Percentiles rank a stretch among this genome's conserved stretches.
These are phyloP conservation scores for Conticribra guillardii DNA, from an alignment of 108 stramenopile species.

Conservation along the genomic window DNA sequence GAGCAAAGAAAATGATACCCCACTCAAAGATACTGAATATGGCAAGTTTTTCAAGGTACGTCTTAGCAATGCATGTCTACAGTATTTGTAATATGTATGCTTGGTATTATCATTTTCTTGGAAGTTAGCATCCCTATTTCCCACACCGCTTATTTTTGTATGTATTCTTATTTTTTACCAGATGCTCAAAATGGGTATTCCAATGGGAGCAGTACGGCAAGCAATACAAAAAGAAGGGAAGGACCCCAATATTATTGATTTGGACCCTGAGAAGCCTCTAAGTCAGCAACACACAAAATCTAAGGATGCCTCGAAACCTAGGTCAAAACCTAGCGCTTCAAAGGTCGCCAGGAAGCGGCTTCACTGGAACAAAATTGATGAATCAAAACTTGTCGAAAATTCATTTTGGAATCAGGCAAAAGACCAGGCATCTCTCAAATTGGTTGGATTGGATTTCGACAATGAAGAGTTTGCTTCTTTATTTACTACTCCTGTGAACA, in stretches of 20 bases:
- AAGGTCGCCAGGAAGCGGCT: constrained; percentile 54
- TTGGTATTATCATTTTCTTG: too few relatives aligned
- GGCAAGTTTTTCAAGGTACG: constrained; percentile 57
- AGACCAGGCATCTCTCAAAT: constrained; percentile 37
- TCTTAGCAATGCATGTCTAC: too few relatives aligned
- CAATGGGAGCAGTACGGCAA: constrained; percentile 52
- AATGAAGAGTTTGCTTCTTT: constrained; percentile 63
- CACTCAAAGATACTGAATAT: constrained; percentile 54
- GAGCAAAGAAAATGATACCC: constrained; percentile 26
- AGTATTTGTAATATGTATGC: too few relatives aligned
- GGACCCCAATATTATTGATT: constrained; percentile 51
- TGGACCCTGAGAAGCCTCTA: constrained; percentile 45
- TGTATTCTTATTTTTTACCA: constrained; percentile 1
- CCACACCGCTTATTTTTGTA: neutral
- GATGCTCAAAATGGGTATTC: constrained; percentile 56
- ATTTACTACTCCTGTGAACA: constrained; percentile 45
- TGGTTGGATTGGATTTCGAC: constrained; percentile 58
- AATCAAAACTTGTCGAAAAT: constrained; percentile 52
- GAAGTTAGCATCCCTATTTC: too few relatives aligned
- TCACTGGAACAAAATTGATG: constrained; percentile 64
- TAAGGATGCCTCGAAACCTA: constrained; percentile 12
- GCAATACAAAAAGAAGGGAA: constrained; percentile 51
- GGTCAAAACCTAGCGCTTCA: constrained; percentile 6
- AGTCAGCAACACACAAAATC: constrained; percentile 19
- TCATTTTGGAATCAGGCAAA: constrained; percentile 60